Conservation (phyloP, 1,139 yeast genomes). For the Suhomyces terraborum region DNA sequence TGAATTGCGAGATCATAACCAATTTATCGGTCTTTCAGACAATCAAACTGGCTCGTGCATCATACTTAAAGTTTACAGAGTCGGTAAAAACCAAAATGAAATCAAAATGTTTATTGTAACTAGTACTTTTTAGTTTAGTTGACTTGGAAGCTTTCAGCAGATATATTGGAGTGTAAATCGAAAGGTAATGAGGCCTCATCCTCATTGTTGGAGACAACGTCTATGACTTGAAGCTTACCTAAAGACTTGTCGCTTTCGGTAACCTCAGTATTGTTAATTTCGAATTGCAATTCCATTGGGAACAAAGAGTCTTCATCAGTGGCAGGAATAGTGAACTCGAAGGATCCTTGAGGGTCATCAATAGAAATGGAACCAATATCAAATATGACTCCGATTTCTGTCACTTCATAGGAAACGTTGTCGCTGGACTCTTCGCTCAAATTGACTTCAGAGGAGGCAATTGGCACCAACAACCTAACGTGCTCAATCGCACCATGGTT, state of each 20-base stretch:
- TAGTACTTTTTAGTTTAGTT: conserved; percentile 42
- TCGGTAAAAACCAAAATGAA: not conserved
- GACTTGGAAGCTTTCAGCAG: conserved; percentile 67
- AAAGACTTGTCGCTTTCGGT: conserved; percentile 44
- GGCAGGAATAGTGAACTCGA: conserved; percentile 77
- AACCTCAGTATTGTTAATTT: conserved; percentile 33
- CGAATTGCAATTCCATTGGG: conserved; percentile 76
- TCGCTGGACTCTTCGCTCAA: conserved; percentile 51
- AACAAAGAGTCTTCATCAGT: conserved; percentile 81
- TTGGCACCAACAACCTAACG: conserved; percentile 67
- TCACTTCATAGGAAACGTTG: conserved; percentile 47
- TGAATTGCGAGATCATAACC: too few species aligned
- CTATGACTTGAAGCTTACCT: conserved; percentile 44
- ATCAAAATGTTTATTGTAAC: conserved; percentile 5
- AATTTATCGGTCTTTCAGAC: too few species aligned
- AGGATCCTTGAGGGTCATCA: conserved; percentile 66
- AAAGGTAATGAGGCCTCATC: conserved; percentile 64
- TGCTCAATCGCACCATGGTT: conserved; percentile 51
- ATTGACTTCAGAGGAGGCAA: conserved; percentile 56
- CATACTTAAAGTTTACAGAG: too few species aligned
- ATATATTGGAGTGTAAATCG: conserved; percentile 63
- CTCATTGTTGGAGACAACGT: conserved; percentile 41
- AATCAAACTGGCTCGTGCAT: too few species aligned
- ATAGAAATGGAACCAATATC: conserved; percentile 50
- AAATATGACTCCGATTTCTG: conserved; percentile 64